Evolutionary conservation across 106 monocot species (phyloP), one percentile per base, ranked within the genome.

Genomic region (Amphibolis antarctica): DNA sequence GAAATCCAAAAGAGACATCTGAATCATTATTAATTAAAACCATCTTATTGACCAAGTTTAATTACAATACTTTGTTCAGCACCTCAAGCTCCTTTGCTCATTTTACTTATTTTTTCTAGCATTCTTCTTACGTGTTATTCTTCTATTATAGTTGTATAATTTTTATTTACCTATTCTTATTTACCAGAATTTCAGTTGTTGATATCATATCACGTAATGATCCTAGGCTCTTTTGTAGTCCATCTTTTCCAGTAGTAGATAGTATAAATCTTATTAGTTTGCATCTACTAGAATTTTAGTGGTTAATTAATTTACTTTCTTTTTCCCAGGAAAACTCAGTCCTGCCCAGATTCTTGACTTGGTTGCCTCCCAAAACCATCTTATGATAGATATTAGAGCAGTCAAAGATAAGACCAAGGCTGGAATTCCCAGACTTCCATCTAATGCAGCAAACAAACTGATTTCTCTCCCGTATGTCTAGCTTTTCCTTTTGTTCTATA

Each of bases 371-470:
- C 83, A 82, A 52, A 78, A 86, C 46, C 74, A 86, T 80, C 12
- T 86, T 19, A 4, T 89, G 66, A 78, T 94, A 30, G 94, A 94
- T 46, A 77, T 94, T 36, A 79, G 94, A 66, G 79, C 83, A 25
- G 94, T 86, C 66, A 84, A 84, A 57, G 89, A 94, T 50, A 89
- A 86, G 76, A 75, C 64, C 71, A 94, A 84, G 51, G 75, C 79
- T 7, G 94, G 94, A 55, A 65, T 94, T 53, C 94, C 89, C 56
- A 83, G 76, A 10, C 79, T 89, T 28, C 94, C 94, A 18, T 77
- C 89, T 3, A 74, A 53, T 72, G 83, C 86, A 15, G 86, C 82
- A 60, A 89, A 76, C 71, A 89, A 80, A 64, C 64, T 94, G 59
- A 83, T 94, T 70, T 83, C 89, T 1, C 48, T 94, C 12, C 89